Base-by-base conservation (phyloP, 2,329 filamentous ascomycete species). In the Colletotrichum truncatum region DNA sequence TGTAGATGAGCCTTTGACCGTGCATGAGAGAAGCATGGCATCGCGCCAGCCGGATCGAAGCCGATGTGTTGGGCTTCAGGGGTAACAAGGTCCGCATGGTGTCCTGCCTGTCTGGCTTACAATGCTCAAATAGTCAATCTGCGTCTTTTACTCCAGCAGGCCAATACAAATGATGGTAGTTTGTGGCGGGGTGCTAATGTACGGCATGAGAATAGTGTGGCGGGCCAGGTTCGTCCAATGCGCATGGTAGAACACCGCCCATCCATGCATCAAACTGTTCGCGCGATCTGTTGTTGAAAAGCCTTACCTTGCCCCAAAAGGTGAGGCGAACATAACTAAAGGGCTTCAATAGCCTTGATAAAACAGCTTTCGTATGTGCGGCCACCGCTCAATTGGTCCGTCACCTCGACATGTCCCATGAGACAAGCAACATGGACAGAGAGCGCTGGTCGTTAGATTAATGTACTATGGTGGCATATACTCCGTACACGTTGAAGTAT, bases 171-270 rank as follows among this genome's bases (percentile, higher is more conserved):
- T 32, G 52, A 30, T 28, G 16, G n/a, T 23, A n/a, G 23, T 26
- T 28, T 9, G 46, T n/a, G 34, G 30, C 16, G 11, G 12, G 23
- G 39, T 55, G 34, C 28, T 28, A 30, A 45, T 36, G 21, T 11
- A 28, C 46, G 43, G 58, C 58, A 56, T 38, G 12, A 32, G 54
- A 28, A 36, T 43, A 52, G 54, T 30, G 54, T 46, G 45, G 45
- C 60, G 32, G 45, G 45, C 54, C 52, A 53, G 54, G 54, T 59
- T 64, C 60, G 14, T 64, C 55, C 38, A 46, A 58, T 64, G 60
- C 36, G 54, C 52, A 60, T 45, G 16, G 36, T 25, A 52, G 48
- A 36, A 59, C 36, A 30, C 46, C 51, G 21, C 39, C 26, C 30
- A 23, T 14, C 43, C 21, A 48, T 38, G 49, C 58, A 61, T 16